phyloP scores from a whole-genome alignment of 768 basidiomycete genomes.

The Royoungia palumana region DNA sequence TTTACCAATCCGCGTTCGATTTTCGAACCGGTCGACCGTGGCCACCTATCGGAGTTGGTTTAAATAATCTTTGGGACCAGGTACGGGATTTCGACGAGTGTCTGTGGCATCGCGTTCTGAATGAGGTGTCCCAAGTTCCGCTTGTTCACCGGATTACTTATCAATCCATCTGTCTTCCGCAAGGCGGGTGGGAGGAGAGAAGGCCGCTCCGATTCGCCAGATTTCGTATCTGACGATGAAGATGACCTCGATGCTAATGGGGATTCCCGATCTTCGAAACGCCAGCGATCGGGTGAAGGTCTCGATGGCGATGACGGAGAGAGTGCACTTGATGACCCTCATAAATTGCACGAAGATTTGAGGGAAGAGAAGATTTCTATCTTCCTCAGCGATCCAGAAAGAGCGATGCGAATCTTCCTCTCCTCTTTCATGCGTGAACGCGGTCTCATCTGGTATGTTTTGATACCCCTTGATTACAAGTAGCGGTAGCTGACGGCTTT shows the following conservation, averaged over 20 bases:
- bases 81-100: constrained; percentile 33
- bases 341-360: constrained; percentile 29
- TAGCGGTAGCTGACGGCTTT: not conserved
- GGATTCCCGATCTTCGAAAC: constrained; percentile 20
- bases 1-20: constrained; percentile 56
- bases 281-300: constrained; percentile 19
- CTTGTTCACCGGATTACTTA: constrained; percentile 55
- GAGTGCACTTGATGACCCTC: constrained; percentile 33
- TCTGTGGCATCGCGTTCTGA: constrained; percentile 2
- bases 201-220: constrained; percentile 31
- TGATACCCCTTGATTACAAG: not conserved
- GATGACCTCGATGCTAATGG: constrained; percentile 14
- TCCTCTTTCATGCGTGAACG: constrained; percentile 65
- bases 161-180: constrained; percentile 39
- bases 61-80: constrained; percentile 60
- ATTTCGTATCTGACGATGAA: constrained; percentile 33
- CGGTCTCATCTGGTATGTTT: constrained; percentile 64
- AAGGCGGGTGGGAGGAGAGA: constrained; percentile 31
- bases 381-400: constrained; percentile 65
- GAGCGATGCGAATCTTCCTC: constrained; percentile 58
- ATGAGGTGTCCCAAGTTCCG: constrained; percentile 47
- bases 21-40: constrained; percentile 46
- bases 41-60: constrained; percentile 30
- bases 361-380: constrained; percentile 43
- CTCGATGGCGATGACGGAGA: constrained; percentile 28